Conservation (phyloP, 2,329 filamentous ascomycete species). For the Colletotrichum lupini region DNA sequence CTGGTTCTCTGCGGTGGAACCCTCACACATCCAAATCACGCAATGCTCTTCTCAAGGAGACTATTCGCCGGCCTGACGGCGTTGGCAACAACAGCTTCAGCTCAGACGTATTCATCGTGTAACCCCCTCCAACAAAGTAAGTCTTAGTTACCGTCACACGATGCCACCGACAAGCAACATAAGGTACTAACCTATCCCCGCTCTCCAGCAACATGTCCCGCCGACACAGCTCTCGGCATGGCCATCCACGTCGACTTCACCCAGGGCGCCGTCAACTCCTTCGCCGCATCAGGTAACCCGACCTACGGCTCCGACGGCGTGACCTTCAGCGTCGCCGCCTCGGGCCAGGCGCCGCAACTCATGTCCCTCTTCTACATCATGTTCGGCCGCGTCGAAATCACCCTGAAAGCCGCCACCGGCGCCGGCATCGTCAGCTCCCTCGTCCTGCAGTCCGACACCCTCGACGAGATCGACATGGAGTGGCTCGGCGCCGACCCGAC, state of each 20-base stretch:
- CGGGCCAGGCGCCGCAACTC: constrained; percentile 88
- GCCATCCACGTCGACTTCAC: constrained; percentile 88
- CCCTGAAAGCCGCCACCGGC: constrained; percentile 87
- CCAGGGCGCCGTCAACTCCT: constrained; percentile 80
- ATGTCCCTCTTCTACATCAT: constrained; percentile 97
- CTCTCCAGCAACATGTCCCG: constrained; percentile 69
- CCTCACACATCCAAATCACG: background rate
- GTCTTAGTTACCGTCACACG: constrained; percentile 1
- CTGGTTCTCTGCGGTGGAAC: background rate
- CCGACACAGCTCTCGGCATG: constrained; percentile 84
- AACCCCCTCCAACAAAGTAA: constrained; percentile 51
- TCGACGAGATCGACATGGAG: constrained; percentile 98
- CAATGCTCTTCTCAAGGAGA: constrained; percentile 30
- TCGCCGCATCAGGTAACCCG: constrained; percentile 75
- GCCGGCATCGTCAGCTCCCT: constrained; percentile 93
- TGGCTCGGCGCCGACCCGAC: constrained; percentile 84
- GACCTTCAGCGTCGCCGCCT: constrained; percentile 80
- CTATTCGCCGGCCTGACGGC: constrained; percentile 39
- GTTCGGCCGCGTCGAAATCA: constrained; percentile 92
- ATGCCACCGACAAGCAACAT: background rate
- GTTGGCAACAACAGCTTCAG: constrained; percentile 41
- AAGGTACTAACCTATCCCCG: background rate
- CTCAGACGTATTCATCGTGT: constrained; percentile 54
- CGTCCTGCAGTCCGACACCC: constrained; percentile 88
- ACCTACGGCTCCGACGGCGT: constrained; percentile 83